Base-by-base conservation (phyloP, 2,329 filamentous ascomycete species). In the Cladosporium sphaerospermum region DNA sequence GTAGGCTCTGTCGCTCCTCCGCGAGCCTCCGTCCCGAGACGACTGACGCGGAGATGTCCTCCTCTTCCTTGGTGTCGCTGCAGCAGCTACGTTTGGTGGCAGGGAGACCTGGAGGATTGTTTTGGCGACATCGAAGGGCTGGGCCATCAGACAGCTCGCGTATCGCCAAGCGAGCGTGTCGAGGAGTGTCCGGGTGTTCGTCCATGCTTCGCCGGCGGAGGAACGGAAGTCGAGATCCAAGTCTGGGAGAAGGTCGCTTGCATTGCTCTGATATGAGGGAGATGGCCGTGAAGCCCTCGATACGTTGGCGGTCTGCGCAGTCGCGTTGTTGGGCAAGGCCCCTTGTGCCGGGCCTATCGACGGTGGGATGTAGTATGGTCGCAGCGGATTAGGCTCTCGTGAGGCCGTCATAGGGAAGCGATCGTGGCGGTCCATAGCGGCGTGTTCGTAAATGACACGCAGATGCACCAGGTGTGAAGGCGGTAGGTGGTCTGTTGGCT, bases 71-170 rank as follows among this genome's bases (percentile, higher is more conserved):
- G 59, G 62, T 50, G 59, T 66, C 52, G 62, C 62, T 48, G 62
- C 63, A 37, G 67, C 67, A 31, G 68, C 63, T 19, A 66, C 51
- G 4, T 55, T 57, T 11, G 59, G 53, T 13, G 61, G 67, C 51
- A 66, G 70, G 58, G 81, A 82, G 48, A 90, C 83, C 72, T 99
- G 93, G 62, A 99, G 74, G 53, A 97, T 82, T 11, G 86, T 93
- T 78, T 96, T 97, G 65, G 92, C 90, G 54, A 96, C 91, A 75
- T 97, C 93, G 69, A 99, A 97, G 11, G 93, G 93, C 72, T 99
- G 93, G 51, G 89, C 87, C 67, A 96, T 84, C 64, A 97, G 71
- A 19, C 96, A 85, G 54, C 86, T 89, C 11, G 85, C 86, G 73
- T 99, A 99, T 67, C 93, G 92, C 84, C 91, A 95, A 69, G 95